Base-by-base conservation (phyloP, 768 basidiomycete genomes). In the Kockovaella imperatae region DNA sequence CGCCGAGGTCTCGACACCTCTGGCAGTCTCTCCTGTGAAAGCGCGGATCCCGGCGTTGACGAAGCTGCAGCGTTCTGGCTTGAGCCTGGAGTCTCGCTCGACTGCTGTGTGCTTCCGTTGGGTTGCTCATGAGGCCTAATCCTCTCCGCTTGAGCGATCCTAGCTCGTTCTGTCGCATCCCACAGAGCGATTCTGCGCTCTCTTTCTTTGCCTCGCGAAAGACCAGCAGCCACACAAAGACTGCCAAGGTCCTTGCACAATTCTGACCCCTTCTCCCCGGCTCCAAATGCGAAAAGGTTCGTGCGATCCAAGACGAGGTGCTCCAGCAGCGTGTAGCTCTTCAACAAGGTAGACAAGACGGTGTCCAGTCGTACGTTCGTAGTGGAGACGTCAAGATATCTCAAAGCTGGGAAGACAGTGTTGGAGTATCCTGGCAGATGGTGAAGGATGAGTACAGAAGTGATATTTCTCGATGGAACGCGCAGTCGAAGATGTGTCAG, bases 241-340 rank as follows among this genome's bases (percentile, higher is more conserved):
- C 78, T 78, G 0, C 84, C 85, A 2, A 89, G 57, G 3, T 76
- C 75, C 5, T 68, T 69, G 79, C 83, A 85, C 51, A 82, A 75
- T 26, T 77, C 77, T 14, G 74, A 73, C 14, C 77, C 76, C n/a
- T 74, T 74, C 15, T 76, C 73, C 17, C 66, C 62, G 2, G 80
- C 79, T 2, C 74, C 56, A 42, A 73, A 77, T 4, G 78, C 75
- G 42, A 82, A 71, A 10, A 81, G 60, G 2, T 75, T 69, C 59
- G 84, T 86, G 4, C 74, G 76, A 57, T 93, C 88, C 17, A 88
- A 62, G 18, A 90, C 73, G 34, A 95, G 72, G 59, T 86, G 80
- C 50, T 75, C 72, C 11, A 93, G 68, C 1, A 59, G 60, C 0
- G 72, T 62, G 54, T 84, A 79, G 5, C 74, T 75, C 3, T 73